These are phyloP conservation scores for Geranomyces variabilis DNA, from an alignment of 192 early-diverging fungal species.

Conservation along the genomic window DNA sequence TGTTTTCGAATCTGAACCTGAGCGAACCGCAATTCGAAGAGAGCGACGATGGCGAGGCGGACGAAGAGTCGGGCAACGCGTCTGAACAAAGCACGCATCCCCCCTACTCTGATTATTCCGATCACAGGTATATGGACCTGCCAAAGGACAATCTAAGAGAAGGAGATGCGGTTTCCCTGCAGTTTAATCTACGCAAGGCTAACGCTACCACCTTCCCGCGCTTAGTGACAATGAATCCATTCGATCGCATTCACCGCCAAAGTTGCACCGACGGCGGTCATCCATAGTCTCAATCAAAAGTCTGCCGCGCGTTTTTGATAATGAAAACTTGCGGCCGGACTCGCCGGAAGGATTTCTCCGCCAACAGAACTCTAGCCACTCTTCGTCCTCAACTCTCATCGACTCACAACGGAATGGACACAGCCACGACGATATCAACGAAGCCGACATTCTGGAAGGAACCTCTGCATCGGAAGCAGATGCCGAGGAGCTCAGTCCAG, in stretches of 20 bases:
- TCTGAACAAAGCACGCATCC: neutral
- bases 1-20: slow-evolving; percentile 1
- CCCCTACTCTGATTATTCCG: neutral
- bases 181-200: too few species aligned
- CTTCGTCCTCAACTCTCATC: slow-evolving; percentile 27
- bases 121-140: slow-evolving; percentile 8
- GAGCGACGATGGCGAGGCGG: slow-evolving; percentile 1
- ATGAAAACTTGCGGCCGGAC: neutral
- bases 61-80: neutral
- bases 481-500: slow-evolving; percentile 28
- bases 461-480: slow-evolving; percentile 6
- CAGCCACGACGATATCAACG: neutral
- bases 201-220: too few species aligned
- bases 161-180: too few species aligned
- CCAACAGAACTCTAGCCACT: slow-evolving; percentile 13
- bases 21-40: slow-evolving; percentile 7
- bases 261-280: slow-evolving; percentile 7
- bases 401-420: neutral
- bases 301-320: slow-evolving; percentile 9
- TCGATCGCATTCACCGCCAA: slow-evolving; percentile 9
- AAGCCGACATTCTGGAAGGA: slow-evolving; percentile 1
- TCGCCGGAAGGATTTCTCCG: neutral
- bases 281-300: slow-evolving; percentile 25
- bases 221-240: neutral
- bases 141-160: too few species aligned